Evolutionary conservation across 768 basidiomycete genomes (phyloP), one percentile per base, ranked within the genome.

Genomic region (Termitomyces sp.): DNA sequence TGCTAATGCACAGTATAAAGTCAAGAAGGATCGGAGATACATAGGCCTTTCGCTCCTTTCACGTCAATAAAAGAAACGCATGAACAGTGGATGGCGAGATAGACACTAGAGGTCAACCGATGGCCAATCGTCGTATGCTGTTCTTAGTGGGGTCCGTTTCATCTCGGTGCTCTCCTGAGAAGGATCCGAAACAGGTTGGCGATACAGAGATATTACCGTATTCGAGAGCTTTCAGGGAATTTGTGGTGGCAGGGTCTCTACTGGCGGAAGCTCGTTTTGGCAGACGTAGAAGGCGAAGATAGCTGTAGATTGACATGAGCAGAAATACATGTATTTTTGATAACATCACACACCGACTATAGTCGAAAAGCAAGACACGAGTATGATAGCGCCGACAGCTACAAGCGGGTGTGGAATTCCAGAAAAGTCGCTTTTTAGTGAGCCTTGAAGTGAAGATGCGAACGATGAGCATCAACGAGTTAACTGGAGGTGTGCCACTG

Each of bases 351-450:
- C 55, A 76, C 75, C 66, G 34, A 63, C 37, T 41, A 63, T 27
- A 17, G 67, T 57, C 11, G 66, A 51, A n/a, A 67, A 37, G 29
- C 70, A 76, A 17, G 71, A 70, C 57, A 75, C 29, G 21, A 54
- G 60, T 25, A 73, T 60, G 4, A 73, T 59, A 3, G 64, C 60
- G 12, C 59, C 54, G 2, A 68, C 68, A 12, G 53, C 53, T 14
- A 58, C 44, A 27, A 70, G 69, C 5, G 70, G 54, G 54, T 66
- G 52, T 0, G 46, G 32, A 12, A 62, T 34, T 1, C 62, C 56
- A 37, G 59, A 59, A 21, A 76, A 71, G 51, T 76, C 72, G 4
- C 56, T 56, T 62, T 70, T 71, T 27, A 74, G 63, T 35, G 54
- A 59, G n/a, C 48, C 63, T 16, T 61, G 65, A 38, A 16, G 32